Evolutionary conservation across 2,329 filamentous ascomycete genomes (phyloP).

Genomic region (Alternaria sp.): DNA sequence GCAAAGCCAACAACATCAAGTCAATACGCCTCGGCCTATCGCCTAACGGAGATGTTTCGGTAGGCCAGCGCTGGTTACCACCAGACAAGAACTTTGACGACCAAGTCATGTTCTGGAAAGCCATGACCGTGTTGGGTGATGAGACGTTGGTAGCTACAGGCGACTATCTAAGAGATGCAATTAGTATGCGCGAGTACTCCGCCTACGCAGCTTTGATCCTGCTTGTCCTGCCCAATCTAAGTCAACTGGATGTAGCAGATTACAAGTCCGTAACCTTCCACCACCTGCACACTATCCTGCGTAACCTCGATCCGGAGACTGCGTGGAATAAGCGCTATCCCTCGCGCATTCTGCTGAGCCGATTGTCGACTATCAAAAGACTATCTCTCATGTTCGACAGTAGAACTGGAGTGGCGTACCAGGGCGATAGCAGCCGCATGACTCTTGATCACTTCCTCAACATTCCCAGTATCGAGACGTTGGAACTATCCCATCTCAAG

Average conservation of each 20-base stretch:
- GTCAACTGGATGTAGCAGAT: conserved; percentile 29
- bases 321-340: conserved; percentile 15
- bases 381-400: conserved; percentile 33
- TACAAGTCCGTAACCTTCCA: conserved; percentile 29
- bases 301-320: conserved; percentile 21
- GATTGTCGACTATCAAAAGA: conserved; percentile 28
- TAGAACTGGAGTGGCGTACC: conserved; percentile 24
- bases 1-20: conserved; percentile 29
- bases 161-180: conserved; percentile 30
- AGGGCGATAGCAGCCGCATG: background rate
- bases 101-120: conserved; percentile 18
- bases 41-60: conserved; percentile 17
- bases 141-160: conserved; percentile 25
- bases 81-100: conserved; percentile 26
- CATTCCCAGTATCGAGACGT: conserved; percentile 20
- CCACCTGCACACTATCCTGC: conserved; percentile 27
- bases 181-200: conserved; percentile 35
- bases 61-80: conserved; percentile 30
- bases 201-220: conserved; percentile 36
- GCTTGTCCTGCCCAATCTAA: conserved; percentile 30
- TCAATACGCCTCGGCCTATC: conserved; percentile 33
- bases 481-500: conserved; percentile 20
- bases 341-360: conserved; percentile 19
- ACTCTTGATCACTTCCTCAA: conserved; percentile 26
- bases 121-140: conserved; percentile 20